Conservation (phyloP, 2,329 filamentous ascomycete species). For the Colletotrichum sp. region DNA sequence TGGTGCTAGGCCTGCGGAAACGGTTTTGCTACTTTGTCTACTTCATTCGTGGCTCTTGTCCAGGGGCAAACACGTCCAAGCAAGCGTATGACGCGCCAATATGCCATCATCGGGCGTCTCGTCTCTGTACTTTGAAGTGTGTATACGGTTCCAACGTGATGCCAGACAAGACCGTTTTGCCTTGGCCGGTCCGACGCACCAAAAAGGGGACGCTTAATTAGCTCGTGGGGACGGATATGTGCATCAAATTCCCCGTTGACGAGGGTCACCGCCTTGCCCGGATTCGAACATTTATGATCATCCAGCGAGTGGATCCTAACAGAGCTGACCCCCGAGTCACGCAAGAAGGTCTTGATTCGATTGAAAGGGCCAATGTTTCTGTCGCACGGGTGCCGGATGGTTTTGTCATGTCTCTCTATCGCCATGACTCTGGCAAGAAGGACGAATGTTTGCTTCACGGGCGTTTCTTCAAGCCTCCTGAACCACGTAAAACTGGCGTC, state of each 20-base stretch:
- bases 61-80: neutral
- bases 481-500: neutral
- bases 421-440: neutral
- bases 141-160: neutral
- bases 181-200: constrained; percentile 6
- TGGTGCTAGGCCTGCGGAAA: constrained; percentile 4
- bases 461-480: neutral
- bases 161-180: constrained; percentile 5
- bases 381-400: neutral
- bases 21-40: neutral
- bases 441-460: neutral
- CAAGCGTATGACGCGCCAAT: neutral
- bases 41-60: neutral
- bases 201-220: constrained; percentile 20
- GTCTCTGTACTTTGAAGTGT: neutral
- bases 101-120: neutral
- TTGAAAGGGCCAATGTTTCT: neutral
- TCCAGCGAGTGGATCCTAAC: neutral
- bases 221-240: constrained; percentile 20
- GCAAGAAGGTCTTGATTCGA: neutral
- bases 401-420: neutral
- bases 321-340: neutral
- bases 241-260: constrained; percentile 19
- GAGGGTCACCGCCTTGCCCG: constrained; percentile 5
- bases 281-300: neutral